phyloP scores from a whole-genome alignment of 2,329 filamentous ascomycete genomes.

The Colletotrichum orchidophilum region DNA sequence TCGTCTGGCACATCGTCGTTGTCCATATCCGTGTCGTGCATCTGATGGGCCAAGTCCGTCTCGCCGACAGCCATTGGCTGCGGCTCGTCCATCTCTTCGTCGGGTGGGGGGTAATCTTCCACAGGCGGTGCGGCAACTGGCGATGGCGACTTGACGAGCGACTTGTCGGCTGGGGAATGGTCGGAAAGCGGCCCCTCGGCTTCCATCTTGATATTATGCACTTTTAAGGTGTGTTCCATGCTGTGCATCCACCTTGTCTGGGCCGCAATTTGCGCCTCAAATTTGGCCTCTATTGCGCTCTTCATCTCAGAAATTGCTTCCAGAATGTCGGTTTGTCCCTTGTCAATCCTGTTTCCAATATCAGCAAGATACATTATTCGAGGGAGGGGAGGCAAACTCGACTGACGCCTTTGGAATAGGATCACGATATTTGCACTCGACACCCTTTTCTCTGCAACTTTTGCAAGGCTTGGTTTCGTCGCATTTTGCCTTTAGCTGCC shows the following conservation, averaged over 20 bases:
- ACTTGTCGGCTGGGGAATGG: not conserved
- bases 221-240: constrained; percentile 4
- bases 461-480: constrained; percentile 87
- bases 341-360: constrained; percentile 60
- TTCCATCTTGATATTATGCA: constrained; percentile 31
- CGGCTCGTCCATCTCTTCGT: constrained; percentile 6
- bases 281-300: constrained; percentile 30
- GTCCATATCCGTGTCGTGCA: constrained; percentile 54
- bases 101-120: not conserved
- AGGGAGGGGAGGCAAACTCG: constrained; percentile 39
- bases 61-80: constrained; percentile 42
- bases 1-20: constrained; percentile 51
- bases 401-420: constrained; percentile 90
- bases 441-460: constrained; percentile 86
- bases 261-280: not conserved
- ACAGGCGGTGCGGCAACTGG: not conserved
- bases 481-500: constrained; percentile 89
- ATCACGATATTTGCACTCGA: constrained; percentile 88
- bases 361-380: constrained; percentile 43
- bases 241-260: constrained; percentile 12
- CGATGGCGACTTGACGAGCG: constrained; percentile 4
- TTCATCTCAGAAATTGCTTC: constrained; percentile 56
- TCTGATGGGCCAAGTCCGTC: constrained; percentile 34
- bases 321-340: constrained; percentile 67
- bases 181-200: not conserved